Conservation (phyloP, 176 grass and related monocot species). For the Triticum timopheevii region DNA sequence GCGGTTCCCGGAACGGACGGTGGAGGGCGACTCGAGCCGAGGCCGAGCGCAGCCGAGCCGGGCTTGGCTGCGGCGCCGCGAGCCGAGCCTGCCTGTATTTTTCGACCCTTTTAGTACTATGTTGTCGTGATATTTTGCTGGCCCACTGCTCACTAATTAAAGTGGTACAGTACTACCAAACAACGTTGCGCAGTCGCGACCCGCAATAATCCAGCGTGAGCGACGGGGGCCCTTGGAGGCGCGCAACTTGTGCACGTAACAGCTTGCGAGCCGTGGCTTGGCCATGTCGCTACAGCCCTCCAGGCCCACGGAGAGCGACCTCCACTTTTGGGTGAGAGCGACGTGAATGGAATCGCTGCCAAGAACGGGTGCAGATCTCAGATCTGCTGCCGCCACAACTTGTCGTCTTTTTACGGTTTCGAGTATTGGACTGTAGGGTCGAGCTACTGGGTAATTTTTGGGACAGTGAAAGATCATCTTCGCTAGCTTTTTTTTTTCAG, state of each 20-base stretch:
- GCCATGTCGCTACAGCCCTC: not conserved
- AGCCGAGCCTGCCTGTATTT: not conserved
- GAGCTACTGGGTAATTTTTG: not conserved
- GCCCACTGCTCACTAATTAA: not conserved
- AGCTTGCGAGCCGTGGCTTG: not conserved
- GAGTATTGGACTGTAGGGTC: not conserved
- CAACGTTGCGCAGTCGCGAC: not conserved
- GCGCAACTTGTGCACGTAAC: not conserved
- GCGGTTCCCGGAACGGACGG: conserved; percentile 18
- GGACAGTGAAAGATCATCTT: not conserved
- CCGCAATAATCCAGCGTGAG: not conserved
- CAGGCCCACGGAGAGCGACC: not conserved
- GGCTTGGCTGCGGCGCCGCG: not conserved
- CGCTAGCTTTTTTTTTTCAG: no score
- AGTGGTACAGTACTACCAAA: not conserved
- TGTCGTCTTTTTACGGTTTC: not conserved
- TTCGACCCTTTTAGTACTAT: not conserved
- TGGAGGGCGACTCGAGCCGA: not conserved
- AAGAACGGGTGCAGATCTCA: conserved; percentile 25
- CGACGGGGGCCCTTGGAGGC: not conserved
- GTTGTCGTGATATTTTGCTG: not conserved
- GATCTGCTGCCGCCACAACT: conserved; percentile 4
- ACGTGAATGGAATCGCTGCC: conserved; percentile 5
- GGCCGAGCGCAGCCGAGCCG: not conserved
- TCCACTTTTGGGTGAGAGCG: conserved; percentile 44